Base-by-base conservation (phyloP, 2,329 filamentous ascomycete genomes). In the Xylaria sp. region DNA sequence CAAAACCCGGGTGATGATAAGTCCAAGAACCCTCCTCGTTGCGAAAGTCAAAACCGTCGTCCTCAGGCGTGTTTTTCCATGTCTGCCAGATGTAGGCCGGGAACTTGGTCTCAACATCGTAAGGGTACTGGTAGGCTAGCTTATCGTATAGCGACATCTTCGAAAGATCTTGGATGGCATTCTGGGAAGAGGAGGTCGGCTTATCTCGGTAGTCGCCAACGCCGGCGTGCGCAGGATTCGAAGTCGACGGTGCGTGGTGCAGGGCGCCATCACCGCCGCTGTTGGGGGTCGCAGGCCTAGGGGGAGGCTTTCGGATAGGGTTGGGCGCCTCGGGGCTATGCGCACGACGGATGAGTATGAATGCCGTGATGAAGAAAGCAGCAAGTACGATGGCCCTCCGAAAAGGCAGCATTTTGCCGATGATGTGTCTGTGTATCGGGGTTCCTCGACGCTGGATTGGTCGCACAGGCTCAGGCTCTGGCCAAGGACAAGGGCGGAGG, bases 21-120 rank as follows among this genome's bases (percentile, higher is more conserved):
- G 93, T 91, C 96, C 96, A 99, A 70, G 92, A 94, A 15, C 93
- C 92, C 82, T 98, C 96, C 69, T 94, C 87, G 56, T 92, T 89
- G 70, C 94, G 90, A 78, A 97, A 94, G 23, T 85, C 82, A 78
- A 99, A 99, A 70, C 92, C 86, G 60, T 89, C 86, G 25, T 93
- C 92, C 1, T 90, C 88, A 0, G 95, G 94, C 0, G 90, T 92
- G 77, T 89, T 91, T 81, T 97, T 98, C 96, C 96, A 99, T 15
- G 96, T 99, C 85, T 99, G 96, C 96, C 96, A 99, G 78, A 99
- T 97, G 84, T 97, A 98, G 66, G 94, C 94, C 2, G 96, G 96
- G 80, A 98, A 98, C 80, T 95, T 97, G 75, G 86, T 82, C 77
- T 94, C 90, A 71, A 95, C 86, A 77, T 97, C 92, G 85, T 98